Base-by-base conservation (phyloP, 805 yeast genomes). In the Candida tibetensis region DNA sequence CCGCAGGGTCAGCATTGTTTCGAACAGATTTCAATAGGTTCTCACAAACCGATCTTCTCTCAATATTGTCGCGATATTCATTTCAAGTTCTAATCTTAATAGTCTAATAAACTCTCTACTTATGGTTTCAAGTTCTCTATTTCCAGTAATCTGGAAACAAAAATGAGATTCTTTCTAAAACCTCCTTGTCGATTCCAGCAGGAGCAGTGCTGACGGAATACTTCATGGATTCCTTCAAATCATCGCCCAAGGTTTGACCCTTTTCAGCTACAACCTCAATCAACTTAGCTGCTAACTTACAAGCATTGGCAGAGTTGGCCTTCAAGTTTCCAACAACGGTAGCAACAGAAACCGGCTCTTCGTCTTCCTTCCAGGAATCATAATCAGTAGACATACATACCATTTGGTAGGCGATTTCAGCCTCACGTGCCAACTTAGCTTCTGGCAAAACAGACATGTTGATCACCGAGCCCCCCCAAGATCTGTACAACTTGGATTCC, bases 361-460 rank as follows among this genome's bases (percentile, higher is more conserved):
- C 98, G 37, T 77, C 79, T 53, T 84, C 95, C 58, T 89, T 85
- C 99, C 99, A 93, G 17, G 99, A 95, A 59, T 93, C 99, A 65
- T 93, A 93, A 63, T 93, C 99, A 3, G 99, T 93, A 1, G 95
- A 83, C 99, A 93, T 93, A 66, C 99, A 93, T 47, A 93, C 77
- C 97, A 93, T 93, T 65, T 91, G 98, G 66, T 93, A 93, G 19
- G 95, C 76, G 48, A 93, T 82, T 65, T 93, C 99, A 31, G 98
- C 96, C 67, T 93, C 99, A 57, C 95, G 79, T 3, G 99, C 99
- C 47, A 93, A 76, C 62, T 93, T 93, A 28, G 95, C 83, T 69
- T 93, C 99, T n/a, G 99, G 99, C 42, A 93, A 66, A 40, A 88
- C 93, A 36, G 95, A 83, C 99, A 93, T 93, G 71, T 93, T 93